Evolutionary conservation across 768 basidiomycete genomes (phyloP).

Genomic region (Termitomyces bulborhizus): DNA sequence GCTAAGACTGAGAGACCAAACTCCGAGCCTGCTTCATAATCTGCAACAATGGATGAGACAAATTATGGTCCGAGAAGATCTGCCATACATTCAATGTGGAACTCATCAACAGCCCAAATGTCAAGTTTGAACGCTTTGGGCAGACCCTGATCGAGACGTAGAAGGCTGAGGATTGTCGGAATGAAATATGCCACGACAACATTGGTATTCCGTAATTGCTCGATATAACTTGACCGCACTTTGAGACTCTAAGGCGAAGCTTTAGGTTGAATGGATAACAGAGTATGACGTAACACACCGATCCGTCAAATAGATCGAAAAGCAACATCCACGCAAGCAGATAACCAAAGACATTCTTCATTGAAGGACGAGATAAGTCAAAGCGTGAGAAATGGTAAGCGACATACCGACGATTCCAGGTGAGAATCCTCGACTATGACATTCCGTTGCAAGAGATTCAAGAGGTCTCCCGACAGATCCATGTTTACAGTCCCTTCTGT

Average conservation of each 20-base stretch:
- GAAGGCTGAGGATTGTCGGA: conserved; percentile 59
- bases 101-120: conserved; percentile 81
- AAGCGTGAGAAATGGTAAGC: neutral
- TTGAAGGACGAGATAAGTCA: neutral
- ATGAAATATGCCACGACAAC: conserved; percentile 64
- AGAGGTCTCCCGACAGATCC: conserved; percentile 60
- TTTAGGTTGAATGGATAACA: no score
- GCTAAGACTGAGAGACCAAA: conserved; percentile 62
- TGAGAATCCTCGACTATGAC: conserved; percentile 31
- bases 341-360: conserved; percentile 51
- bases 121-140: conserved; percentile 75
- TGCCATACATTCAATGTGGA: conserved; percentile 62
- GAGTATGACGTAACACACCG: conserved; percentile 43
- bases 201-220: conserved; percentile 69
- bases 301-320: conserved; percentile 78
- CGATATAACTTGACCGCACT: conserved; percentile 80
- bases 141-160: conserved; percentile 62
- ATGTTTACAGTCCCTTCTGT: conserved; percentile 47
- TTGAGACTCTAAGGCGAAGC: conserved; percentile 64
- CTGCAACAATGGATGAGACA: conserved; percentile 26
- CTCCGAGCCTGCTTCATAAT: conserved; percentile 46
- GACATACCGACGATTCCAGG: conserved; percentile 30
- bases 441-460: conserved; percentile 52
- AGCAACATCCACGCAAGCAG: conserved; percentile 89
- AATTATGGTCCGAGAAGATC: neutral